Percentiles rank a stretch among this genome's conserved stretches.
Evolutionary conservation across 257 asterid species (phyloP).

Genomic region (Solanum acaule): DNA sequence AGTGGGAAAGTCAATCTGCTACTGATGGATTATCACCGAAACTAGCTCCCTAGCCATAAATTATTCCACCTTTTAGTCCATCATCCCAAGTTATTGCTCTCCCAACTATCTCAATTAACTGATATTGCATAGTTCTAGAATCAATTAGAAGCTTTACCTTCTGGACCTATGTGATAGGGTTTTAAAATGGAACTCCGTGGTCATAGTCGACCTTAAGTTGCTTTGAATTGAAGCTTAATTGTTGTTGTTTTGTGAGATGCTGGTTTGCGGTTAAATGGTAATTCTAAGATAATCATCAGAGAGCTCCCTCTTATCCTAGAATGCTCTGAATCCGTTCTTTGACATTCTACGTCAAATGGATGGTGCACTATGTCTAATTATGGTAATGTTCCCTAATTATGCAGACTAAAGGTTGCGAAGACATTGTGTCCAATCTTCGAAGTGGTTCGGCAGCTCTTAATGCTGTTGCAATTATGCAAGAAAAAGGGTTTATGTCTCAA

Average conservation of each 20-base stretch:
- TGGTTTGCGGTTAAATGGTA: background rate
- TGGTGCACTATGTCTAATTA: background rate
- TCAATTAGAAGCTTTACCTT: background rate
- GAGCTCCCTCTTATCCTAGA: background rate
- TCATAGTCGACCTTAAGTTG: background rate
- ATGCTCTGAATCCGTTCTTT: background rate
- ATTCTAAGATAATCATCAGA: background rate
- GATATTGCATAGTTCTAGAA: background rate
- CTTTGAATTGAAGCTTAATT: background rate
- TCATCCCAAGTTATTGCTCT: background rate
- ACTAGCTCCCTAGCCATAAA: background rate
- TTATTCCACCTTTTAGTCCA: background rate
- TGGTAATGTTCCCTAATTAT: background rate
- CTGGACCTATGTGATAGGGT: background rate
- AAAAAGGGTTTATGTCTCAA: slow-evolving; percentile 67
- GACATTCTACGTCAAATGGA: background rate
- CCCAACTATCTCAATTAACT: background rate
- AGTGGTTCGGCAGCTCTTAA: slow-evolving; percentile 91
- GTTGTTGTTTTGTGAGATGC: background rate
- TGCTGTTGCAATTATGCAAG: slow-evolving; percentile 94
- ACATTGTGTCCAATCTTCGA: slow-evolving; percentile 70
- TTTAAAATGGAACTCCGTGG: background rate
- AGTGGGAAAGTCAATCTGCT: background rate
- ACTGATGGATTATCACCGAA: background rate
- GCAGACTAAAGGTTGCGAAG: slow-evolving; percentile 91